Evolutionary conservation across 2,329 filamentous ascomycete species (phyloP).

Genomic region (Triangularia setosa): DNA sequence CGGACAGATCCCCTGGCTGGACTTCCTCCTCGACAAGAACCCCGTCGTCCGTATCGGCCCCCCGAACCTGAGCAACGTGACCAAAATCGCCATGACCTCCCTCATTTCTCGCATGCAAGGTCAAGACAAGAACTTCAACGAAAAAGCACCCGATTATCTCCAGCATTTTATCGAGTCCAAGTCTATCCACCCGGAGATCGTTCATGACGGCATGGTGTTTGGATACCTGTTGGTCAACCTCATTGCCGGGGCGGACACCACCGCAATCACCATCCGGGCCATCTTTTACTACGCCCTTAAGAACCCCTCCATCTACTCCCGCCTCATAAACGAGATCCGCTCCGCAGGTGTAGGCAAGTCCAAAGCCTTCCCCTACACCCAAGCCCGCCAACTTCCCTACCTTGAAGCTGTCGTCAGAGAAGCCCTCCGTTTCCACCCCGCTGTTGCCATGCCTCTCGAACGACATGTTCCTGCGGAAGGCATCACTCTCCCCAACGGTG

Average conservation of each 20-base stretch:
- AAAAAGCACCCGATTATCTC: slow-evolving; percentile 44
- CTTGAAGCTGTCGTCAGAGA: slow-evolving; percentile 39
- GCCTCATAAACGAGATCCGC: slow-evolving; percentile 53
- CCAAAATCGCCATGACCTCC: slow-evolving; percentile 27
- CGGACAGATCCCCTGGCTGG: slow-evolving; percentile 25
- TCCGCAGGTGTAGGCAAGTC: slow-evolving; percentile 31
- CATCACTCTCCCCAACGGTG: slow-evolving; percentile 19
- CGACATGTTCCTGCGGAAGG: slow-evolving; percentile 25
- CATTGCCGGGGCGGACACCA: slow-evolving; percentile 57
- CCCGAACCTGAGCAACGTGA: slow-evolving; percentile 28
- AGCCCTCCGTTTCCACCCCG: slow-evolving; percentile 39
- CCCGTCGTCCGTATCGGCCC: slow-evolving; percentile 33
- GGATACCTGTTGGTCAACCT: slow-evolving; percentile 24
- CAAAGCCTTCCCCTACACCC: slow-evolving; percentile 18
- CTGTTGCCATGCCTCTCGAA: slow-evolving; percentile 28
- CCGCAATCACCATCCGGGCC: slow-evolving; percentile 56
- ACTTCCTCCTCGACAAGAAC: slow-evolving; percentile 38
- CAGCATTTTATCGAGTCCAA: slow-evolving; percentile 55
- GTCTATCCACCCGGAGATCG: slow-evolving; percentile 50
- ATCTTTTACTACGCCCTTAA: slow-evolving; percentile 61
- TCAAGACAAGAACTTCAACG: slow-evolving; percentile 12
- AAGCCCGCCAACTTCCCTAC: slow-evolving; percentile 31
- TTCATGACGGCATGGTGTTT: slow-evolving; percentile 36
- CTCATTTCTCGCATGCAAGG: slow-evolving; percentile 20
- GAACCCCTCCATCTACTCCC: slow-evolving; percentile 45